Percentiles rank a stretch among this genome's conserved stretches.
These are phyloP conservation scores for Coprinellus micaceus DNA, from an alignment of 768 basidiomycete genomes.

Conservation along the genomic window DNA sequence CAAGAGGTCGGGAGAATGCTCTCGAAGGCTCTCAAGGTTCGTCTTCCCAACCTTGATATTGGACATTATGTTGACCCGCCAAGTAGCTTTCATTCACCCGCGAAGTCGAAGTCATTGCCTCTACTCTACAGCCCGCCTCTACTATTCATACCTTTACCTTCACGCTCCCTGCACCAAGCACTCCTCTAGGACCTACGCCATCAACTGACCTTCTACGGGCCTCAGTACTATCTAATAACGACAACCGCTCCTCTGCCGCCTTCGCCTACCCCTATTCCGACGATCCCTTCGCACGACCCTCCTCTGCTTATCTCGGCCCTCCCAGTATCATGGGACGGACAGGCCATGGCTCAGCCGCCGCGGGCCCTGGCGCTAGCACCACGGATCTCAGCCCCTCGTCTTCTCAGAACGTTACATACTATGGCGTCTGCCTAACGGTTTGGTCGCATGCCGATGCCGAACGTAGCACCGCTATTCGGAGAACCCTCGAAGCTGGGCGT, in stretches of 20 bases:
- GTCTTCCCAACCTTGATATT: conserved; percentile 4
- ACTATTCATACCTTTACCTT: conserved; percentile 93
- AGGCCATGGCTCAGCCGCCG: conserved; percentile 31
- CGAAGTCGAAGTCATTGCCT: conserved; percentile 91
- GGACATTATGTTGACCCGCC: background rate
- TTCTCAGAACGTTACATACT: conserved; percentile 63
- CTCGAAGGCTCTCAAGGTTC: conserved; percentile 85
- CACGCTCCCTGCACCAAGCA: conserved; percentile 70
- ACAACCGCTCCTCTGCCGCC: conserved; percentile 65
- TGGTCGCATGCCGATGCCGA: conserved; percentile 95
- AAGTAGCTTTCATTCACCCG: conserved; percentile 82
- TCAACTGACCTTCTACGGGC: conserved; percentile 69
- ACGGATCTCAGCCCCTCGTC: conserved; percentile 29
- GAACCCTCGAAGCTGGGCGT: conserved; percentile 75
- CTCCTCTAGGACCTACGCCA: conserved; percentile 71
- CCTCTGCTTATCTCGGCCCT: conserved; percentile 78
- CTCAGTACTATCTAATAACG: conserved; percentile 65
- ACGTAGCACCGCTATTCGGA: conserved; percentile 77
- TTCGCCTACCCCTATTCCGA: conserved; percentile 73
- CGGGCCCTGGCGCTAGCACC: conserved; percentile 28
- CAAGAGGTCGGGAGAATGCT: conserved; percentile 89
- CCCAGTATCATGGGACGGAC: conserved; percentile 57
- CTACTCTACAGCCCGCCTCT: conserved; percentile 89
- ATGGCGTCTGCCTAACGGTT: conserved; percentile 90
- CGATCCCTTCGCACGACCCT: conserved; percentile 76